Base-by-base conservation (phyloP, 768 basidiomycete genomes). In the Gymnopilus dilepis region DNA sequence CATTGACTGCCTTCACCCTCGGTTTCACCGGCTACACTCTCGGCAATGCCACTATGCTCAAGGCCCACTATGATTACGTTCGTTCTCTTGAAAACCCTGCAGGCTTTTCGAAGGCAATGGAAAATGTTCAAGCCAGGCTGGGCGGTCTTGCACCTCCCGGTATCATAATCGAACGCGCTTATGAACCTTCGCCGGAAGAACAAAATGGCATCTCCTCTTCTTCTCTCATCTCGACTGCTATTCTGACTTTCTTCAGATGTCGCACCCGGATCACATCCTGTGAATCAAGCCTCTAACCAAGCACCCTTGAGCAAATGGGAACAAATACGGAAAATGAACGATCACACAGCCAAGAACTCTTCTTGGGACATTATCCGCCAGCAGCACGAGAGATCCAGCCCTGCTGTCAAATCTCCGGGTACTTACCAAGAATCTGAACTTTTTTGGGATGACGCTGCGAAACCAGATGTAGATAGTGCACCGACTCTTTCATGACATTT, bases 341-440 rank as follows among this genome's bases (percentile, higher is more conserved):
- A 70, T 48, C 76, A 75, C 15, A 72, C 76, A 19, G 75, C 72
- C 30, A 60, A 73, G 15, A 78, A 72, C 37, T 90, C 90, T 19
- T 78, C 87, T 3, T 91, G 90, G 90, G 90, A 91, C 66, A 71
- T 75, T 24, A 77, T 92, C 21, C 85, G 90, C 31, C 86, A 89
- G 69, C 78, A 77, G 48, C 80, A 88, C 62, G 82, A 83, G 69
- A 79, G 76, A 62, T 50, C 47, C 3, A 28, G 47, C 28, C 59
- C 67, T 8, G 60, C 73, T 58, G 58, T 78, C 2, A 67, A 65
- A 51, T 40, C 65, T 43, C 31, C 45, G 50, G 37, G 31, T 19
- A 38, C 13, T 34, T 11, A 48, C 7, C 37, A 61, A n/a, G 38
- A 56, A 24, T 22, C 48, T 17, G 65, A 61, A 42, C 45, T 28